Evolutionary conservation across 805 yeast genomes (phyloP), one percentile per base, ranked within the genome.

Genomic region (Blastobotrys americana): DNA sequence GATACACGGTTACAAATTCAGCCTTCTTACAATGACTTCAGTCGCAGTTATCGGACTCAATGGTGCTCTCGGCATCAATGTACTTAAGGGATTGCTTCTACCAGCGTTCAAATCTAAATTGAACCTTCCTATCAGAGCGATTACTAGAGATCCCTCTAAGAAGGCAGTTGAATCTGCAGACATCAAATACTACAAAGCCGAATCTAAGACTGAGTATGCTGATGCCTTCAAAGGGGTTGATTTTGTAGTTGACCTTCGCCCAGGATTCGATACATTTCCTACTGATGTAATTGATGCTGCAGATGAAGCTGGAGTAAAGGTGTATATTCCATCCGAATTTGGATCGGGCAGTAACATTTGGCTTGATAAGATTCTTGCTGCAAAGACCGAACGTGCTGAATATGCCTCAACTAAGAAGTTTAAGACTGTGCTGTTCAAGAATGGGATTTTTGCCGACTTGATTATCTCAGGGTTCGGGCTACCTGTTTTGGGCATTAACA

Each of bases 251-350:
- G 71, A 72, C 47, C 48, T 58, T 5, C 49, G 51, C 23, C 65
- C 71, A 4, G 53, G 52, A 10, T 37, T 55, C 13, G 34, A 31
- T 17, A 15, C 57, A 3, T 5, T 31, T 5, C 34, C 34, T 31
- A 69, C 63, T 19, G 59, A 51, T 0, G 50, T 63, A 13, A 44
- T 70, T 18, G 73, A 71, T 41, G 69, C 74, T 5, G 68, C 69
- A 2, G 54, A 52, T 5, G 58, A 53, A 19, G 67, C 64, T 41
- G 66, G 69, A 51, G 73, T 77, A 38, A 71, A 73, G 55, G 54
- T 77, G 23, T 77, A 68, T 59, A 71, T 77, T 49, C 82, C 82
- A 25, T 72, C 80, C 1, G 80, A 77, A 53, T 78, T 73, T 51
- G 84, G 34, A 83, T 37, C 53, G 64, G 9, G 78, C 76, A 39